Evolutionary conservation across 108 stramenopile species (phyloP).

Genomic region (Hondaea fermentalgiana): DNA sequence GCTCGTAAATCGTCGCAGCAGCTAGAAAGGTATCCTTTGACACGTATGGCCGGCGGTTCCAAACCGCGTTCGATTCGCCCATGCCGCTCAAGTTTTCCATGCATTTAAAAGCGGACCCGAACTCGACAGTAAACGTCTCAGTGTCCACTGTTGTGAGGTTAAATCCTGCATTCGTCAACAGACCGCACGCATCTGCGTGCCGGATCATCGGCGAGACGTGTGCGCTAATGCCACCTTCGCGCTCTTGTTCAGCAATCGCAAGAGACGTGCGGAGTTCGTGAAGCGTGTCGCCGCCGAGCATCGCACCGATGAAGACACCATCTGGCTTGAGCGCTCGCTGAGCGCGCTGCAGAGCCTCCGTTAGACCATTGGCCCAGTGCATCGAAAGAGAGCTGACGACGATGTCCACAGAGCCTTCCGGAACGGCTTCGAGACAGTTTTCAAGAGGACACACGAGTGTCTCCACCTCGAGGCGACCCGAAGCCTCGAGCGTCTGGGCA

Average conservation of each 20-base stretch:
- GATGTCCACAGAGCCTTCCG: conserved; percentile 81
- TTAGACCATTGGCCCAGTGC: conserved; percentile 94
- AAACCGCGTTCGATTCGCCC: conserved; percentile 37
- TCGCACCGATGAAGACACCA: conserved; percentile 85
- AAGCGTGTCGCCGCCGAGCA: conserved; percentile 84
- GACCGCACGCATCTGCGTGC: conserved; percentile 71
- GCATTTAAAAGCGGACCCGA: not conserved
- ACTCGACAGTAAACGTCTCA: conserved; percentile 41
- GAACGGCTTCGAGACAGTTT: conserved; percentile 35
- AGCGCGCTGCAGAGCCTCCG: conserved; percentile 59
- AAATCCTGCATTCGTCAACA: conserved; percentile 79
- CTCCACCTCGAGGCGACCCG: not conserved
- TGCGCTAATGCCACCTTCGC: conserved; percentile 61
- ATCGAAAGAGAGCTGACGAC: conserved; percentile 72
- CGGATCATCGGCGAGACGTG: conserved; percentile 87
- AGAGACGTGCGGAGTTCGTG: conserved; percentile 76
- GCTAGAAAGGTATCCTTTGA: conserved; percentile 73
- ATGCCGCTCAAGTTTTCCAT: not conserved
- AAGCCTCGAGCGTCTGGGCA: not conserved
- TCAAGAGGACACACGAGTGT: not conserved
- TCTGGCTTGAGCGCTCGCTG: conserved; percentile 82
- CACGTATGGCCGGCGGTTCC: not conserved
- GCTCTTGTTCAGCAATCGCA: conserved; percentile 74
- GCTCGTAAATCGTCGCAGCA: conserved; percentile 75
- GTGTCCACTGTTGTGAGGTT: conserved; percentile 84